phyloP scores from a whole-genome alignment of 2,329 filamentous ascomycete species.

The Scorias spongiosa region DNA sequence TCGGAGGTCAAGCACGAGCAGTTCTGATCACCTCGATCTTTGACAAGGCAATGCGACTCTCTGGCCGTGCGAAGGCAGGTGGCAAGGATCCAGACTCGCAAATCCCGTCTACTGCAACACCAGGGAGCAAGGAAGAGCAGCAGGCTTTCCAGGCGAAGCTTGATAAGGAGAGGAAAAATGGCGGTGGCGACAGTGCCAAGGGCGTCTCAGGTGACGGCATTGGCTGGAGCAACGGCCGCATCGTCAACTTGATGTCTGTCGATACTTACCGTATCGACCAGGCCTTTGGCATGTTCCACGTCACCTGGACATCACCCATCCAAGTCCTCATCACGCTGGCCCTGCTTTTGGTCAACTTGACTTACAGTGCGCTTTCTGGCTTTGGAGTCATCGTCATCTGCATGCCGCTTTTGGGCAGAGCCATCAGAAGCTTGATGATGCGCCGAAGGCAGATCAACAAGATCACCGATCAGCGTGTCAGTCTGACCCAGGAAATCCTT shows the following conservation, averaged over 20 bases:
- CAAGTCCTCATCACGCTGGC: slow-evolving; percentile 63
- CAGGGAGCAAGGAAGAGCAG: slow-evolving; percentile 35
- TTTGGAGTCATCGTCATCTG: slow-evolving; percentile 69
- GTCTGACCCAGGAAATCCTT: slow-evolving; percentile 81
- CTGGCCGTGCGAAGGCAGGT: slow-evolving; percentile 73
- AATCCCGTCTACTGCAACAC: slow-evolving; percentile 28
- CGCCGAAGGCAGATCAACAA: slow-evolving; percentile 76
- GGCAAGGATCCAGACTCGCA: slow-evolving; percentile 29
- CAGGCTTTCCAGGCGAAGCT: slow-evolving; percentile 35
- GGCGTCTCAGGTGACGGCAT: slow-evolving; percentile 52
- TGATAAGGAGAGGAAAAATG: slow-evolving; percentile 26
- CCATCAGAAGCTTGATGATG: slow-evolving; percentile 61
- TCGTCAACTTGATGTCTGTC: slow-evolving; percentile 87
- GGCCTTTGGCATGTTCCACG: slow-evolving; percentile 76
- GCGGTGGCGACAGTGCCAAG: slow-evolving; percentile 25
- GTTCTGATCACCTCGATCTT: slow-evolving; percentile 78
- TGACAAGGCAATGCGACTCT: slow-evolving; percentile 82
- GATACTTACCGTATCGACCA: slow-evolving; percentile 89
- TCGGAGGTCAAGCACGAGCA: slow-evolving; percentile 69
- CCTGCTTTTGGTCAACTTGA: slow-evolving; percentile 71
- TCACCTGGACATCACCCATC: slow-evolving; percentile 77
- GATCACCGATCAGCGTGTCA: slow-evolving; percentile 82
- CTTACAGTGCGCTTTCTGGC: slow-evolving; percentile 77
- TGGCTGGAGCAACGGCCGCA: slow-evolving; percentile 85
- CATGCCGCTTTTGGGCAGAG: slow-evolving; percentile 60